A percentile compares a stretch with the other conserved stretches of the same genome.
phyloP scores from a whole-genome alignment of 768 basidiomycete genomes.

The Strobilomyces echinocephalus region DNA sequence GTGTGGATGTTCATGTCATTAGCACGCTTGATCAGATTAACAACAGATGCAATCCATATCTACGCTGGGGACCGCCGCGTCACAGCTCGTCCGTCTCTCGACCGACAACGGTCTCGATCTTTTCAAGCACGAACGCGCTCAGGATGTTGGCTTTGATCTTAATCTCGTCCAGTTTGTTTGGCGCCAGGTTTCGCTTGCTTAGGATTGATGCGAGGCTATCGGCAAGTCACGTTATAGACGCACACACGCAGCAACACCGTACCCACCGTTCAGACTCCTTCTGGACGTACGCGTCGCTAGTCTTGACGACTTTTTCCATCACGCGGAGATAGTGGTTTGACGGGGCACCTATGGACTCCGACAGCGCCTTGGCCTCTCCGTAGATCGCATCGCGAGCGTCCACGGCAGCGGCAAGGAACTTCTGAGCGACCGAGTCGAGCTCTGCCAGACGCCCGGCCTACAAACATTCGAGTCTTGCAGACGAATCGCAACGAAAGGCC shows the following conservation, averaged over 20 bases:
- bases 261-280: slow-evolving; percentile 82
- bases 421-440: slow-evolving; percentile 72
- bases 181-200: slow-evolving; percentile 69
- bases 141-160: slow-evolving; percentile 89
- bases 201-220: slow-evolving; percentile 71
- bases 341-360: slow-evolving; percentile 44
- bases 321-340: slow-evolving; percentile 81
- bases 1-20: slow-evolving; percentile 13
- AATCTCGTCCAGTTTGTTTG: slow-evolving; percentile 86
- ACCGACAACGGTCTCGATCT: slow-evolving; percentile 32
- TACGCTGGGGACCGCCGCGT: slow-evolving; percentile 11
- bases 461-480: slow-evolving; percentile 8
- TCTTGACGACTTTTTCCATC: slow-evolving; percentile 80
- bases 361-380: slow-evolving; percentile 54
- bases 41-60: slow-evolving; percentile 11
- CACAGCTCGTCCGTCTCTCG: slow-evolving; percentile 42
- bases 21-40: slow-evolving; percentile 15
- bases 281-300: slow-evolving; percentile 68
- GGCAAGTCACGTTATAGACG: slow-evolving; percentile 3
- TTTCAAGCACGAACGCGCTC: slow-evolving; percentile 46
- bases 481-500: not conserved
- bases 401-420: slow-evolving; percentile 62
- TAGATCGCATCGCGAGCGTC: slow-evolving; percentile 57
- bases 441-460: slow-evolving; percentile 79
- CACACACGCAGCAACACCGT: not conserved